Conservation (phyloP, 2,329 filamentous ascomycete genomes). For the Parastagonospora nodorum region DNA sequence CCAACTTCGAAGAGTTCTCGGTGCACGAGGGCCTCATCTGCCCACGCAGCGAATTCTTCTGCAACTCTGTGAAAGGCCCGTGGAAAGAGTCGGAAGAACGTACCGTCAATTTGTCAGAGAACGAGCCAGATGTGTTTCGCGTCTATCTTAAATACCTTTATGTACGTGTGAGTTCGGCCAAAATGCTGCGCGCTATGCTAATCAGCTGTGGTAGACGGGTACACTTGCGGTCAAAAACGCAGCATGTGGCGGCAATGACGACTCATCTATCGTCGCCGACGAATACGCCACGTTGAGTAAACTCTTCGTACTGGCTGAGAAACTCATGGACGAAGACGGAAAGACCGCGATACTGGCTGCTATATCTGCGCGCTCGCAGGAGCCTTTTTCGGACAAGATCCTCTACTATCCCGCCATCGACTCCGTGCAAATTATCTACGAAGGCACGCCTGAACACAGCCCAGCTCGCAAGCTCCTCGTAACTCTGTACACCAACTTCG, state of each 20-base stretch:
- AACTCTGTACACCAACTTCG: neutral
- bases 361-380: neutral
- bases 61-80: neutral
- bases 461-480: neutral
- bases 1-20: neutral
- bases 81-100: neutral
- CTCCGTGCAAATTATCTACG: neutral
- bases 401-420: neutral
- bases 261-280: neutral
- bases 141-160: neutral
- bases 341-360: neutral
- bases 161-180: neutral
- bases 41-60: conserved; percentile 1
- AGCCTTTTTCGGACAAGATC: neutral
- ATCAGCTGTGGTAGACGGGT: neutral
- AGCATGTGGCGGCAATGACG: neutral
- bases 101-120: neutral
- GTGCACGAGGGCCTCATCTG: neutral
- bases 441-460: neutral
- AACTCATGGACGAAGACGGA: neutral
- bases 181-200: too few species aligned
- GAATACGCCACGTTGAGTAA: neutral
- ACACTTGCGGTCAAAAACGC: neutral
- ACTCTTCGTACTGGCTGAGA: neutral
- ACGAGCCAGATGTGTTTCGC: conserved; percentile 3